Evolutionary conservation across 331 rosid genomes (phyloP), one percentile per base, ranked within the genome.

Genomic region (Acacia pycnantha): DNA sequence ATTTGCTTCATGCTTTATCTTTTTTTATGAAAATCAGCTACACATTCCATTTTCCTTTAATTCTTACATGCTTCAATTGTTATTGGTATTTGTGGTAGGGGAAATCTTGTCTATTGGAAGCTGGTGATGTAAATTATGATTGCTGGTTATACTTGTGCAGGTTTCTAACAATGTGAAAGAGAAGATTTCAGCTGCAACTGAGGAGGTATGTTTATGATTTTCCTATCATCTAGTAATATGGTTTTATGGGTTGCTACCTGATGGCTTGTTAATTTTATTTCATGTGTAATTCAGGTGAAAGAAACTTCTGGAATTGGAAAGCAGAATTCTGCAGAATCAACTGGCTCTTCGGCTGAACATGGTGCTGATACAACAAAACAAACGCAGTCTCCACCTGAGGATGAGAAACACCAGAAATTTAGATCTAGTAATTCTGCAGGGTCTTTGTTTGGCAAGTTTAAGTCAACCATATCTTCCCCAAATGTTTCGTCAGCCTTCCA

Each of bases 111-210:
- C 53, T 59, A 18, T 43, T 68, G 61, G 70, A 67, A 82, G 50
- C 71, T 76, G 81, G 43, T 48, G 14, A 2, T 19, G 51, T 80
- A 80, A 77, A 82, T 66, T 80, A 69, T 24, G 44, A 77, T 66
- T 70, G 31, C 68, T 87, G 77, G 62, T 74, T 46, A 6, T 62
- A 29, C 53, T 61, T 74, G 70, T 70, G 44, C 83, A 93, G 98
- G 99, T 91, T 81, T 96, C 99, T 73, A 67, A 85, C 76, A 88
- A 90, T 84, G 91, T 92, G 73, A 96, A 90, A 85, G 97, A 91
- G 90, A 96, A 90, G 90, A 81, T 96, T 74, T 87, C 97, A 15
- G 88, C 90, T 86, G 97, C 98, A 82, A 85, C 92, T 31, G 99
- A 88, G 81, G 98, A 96, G 95, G 98, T 48, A 14, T 12, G 21